Conservation (phyloP, 1,284 basidiomycete species). For the Papiliotrema laurentii region DNA sequence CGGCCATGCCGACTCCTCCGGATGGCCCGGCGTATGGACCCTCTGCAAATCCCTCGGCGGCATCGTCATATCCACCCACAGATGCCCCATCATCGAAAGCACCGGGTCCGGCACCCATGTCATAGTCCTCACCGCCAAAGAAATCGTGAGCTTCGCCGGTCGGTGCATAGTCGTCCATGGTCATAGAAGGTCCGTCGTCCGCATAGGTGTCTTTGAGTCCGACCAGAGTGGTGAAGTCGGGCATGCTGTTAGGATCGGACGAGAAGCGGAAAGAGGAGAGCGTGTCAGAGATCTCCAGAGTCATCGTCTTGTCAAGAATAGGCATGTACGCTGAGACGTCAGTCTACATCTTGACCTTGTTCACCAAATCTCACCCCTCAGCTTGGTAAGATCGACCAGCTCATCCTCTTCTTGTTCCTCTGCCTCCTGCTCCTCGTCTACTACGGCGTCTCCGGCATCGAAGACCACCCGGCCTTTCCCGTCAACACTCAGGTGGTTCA, state of each 20-base stretch:
- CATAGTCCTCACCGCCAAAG: slow-evolving; percentile 62
- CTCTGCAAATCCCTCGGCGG: slow-evolving; percentile 28
- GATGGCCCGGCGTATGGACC: slow-evolving; percentile 15
- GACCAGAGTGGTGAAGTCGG: slow-evolving; percentile 49
- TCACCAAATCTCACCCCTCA: slow-evolving; percentile 58
- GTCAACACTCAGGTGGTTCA: slow-evolving; percentile 88
- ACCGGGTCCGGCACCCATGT: slow-evolving; percentile 61
- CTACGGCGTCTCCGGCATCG: slow-evolving; percentile 85
- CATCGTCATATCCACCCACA: slow-evolving; percentile 49
- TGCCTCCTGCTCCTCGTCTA: slow-evolving; percentile 68
- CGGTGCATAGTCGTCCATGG: slow-evolving; percentile 11
- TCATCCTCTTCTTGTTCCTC: slow-evolving; percentile 53
- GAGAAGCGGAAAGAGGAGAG: slow-evolving; percentile 74
- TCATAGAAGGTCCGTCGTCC: slow-evolving; percentile 9
- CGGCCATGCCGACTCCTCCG: slow-evolving; percentile 50
- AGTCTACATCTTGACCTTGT: background rate
- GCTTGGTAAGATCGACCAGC: slow-evolving; percentile 53
- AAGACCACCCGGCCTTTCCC: slow-evolving; percentile 86
- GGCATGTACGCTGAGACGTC: slow-evolving; percentile 61
- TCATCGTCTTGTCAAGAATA: slow-evolving; percentile 59
- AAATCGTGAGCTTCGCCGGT: slow-evolving; percentile 42
- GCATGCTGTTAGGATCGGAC: slow-evolving; percentile 53
- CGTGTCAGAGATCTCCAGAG: slow-evolving; percentile 71
- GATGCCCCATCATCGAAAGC: slow-evolving; percentile 48
- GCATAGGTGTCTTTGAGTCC: slow-evolving; percentile 26